These are phyloP conservation scores for Nicotiana otophora DNA, from an alignment of 257 asterid genomes.

Conservation along the genomic window DNA sequence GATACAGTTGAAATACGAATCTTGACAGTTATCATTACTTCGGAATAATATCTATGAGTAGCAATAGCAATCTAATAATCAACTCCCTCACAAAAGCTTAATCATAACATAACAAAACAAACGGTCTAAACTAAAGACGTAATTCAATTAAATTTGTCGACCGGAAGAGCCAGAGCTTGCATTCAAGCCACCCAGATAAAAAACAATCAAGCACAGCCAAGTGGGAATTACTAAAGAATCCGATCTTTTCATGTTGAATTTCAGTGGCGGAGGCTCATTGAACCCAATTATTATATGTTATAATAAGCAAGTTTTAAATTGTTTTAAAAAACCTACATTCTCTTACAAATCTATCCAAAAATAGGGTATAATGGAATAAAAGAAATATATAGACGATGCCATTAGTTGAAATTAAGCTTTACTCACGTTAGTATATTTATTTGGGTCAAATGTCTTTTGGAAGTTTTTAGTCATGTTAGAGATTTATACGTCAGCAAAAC, in stretches of 20 bases:
- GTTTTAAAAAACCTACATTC: not conserved
- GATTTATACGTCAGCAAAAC: not conserved
- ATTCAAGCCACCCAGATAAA: conserved; percentile 36
- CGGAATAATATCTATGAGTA: not conserved
- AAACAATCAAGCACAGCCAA: conserved; percentile 7
- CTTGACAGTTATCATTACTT: not conserved
- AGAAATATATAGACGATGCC: not conserved
- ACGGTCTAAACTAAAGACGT: conserved; percentile 23
- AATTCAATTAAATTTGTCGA: conserved; percentile 31
- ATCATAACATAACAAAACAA: conserved; percentile 14
- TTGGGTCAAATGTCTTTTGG: not conserved
- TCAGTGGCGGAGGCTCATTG: conserved; percentile 10
- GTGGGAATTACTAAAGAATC: conserved; percentile 20
- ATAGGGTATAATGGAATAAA: not conserved
- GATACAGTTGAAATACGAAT: not conserved
- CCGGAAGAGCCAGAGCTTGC: conserved; percentile 29
- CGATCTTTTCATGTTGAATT: not conserved
- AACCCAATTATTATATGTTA: not conserved
- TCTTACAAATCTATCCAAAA: not conserved
- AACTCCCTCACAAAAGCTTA: conserved; percentile 18
- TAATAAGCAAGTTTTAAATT: not conserved
- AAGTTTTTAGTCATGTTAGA: not conserved
- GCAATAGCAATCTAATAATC: not conserved
- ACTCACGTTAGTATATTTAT: not conserved
- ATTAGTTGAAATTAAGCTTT: not conserved